These are phyloP conservation scores for Myriangium duriaei DNA, from an alignment of 2,329 filamentous ascomycete genomes.

Conservation along the genomic window DNA sequence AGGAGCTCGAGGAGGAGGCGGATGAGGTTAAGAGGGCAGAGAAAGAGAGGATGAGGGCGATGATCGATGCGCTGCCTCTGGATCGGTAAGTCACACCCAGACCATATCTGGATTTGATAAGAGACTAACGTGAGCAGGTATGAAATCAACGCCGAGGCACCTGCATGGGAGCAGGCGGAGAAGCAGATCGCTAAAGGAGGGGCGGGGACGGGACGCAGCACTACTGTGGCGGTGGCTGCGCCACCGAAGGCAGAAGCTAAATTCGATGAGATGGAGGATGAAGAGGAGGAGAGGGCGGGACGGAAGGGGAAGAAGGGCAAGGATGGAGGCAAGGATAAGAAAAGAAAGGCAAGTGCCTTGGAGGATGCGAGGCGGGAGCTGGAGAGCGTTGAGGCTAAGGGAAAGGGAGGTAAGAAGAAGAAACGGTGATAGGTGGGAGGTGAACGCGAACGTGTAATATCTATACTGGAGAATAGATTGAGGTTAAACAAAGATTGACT, in stretches of 20 bases:
- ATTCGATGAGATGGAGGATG: conserved; percentile 24
- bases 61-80: conserved; percentile 82
- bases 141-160: conserved; percentile 33
- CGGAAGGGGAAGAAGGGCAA: conserved; percentile 17
- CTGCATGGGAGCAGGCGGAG: conserved; percentile 53
- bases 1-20: conserved; percentile 74
- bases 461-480: too few species aligned
- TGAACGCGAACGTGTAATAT: too few species aligned
- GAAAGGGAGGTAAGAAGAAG: conserved; percentile 4
- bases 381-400: conserved; percentile 4
- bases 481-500: too few species aligned
- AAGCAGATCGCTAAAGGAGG: conserved; percentile 48
- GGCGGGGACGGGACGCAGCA: conserved; percentile 35
- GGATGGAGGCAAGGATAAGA: conserved; percentile 19
- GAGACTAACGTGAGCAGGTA: conserved; percentile 21
- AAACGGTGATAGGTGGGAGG: conserved; percentile 1
- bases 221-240: conserved; percentile 56
- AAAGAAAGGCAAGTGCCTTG: conserved; percentile 7
- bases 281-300: conserved; percentile 23
- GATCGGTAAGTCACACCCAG: conserved; percentile 53
- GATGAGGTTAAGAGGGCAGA: conserved; percentile 61
- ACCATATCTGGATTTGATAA: background rate
- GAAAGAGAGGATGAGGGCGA: conserved; percentile 66
- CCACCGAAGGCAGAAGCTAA: conserved; percentile 19
- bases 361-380: conserved; percentile 8